phyloP scores from a whole-genome alignment of 768 basidiomycete genomes.

The Cyathus striatus region DNA sequence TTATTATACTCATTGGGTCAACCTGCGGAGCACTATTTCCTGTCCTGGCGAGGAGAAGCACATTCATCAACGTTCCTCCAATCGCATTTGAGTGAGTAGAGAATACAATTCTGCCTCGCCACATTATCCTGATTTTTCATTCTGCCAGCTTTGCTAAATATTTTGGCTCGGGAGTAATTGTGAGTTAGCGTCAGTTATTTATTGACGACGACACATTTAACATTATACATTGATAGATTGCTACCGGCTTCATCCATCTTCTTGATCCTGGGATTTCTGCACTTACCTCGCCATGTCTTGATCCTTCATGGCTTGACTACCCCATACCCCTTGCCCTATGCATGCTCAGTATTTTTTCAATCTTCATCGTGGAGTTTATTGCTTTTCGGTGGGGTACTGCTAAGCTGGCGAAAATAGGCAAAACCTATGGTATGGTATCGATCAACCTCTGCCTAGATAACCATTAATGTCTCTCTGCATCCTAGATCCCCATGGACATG shows the following conservation, averaged over 20 bases:
- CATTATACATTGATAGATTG: constrained; percentile 47
- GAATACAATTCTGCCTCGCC: neutral
- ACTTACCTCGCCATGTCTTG: constrained; percentile 66
- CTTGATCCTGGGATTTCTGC: constrained; percentile 71
- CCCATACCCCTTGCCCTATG: constrained; percentile 86
- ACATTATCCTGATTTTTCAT: neutral
- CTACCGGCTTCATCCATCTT: constrained; percentile 86
- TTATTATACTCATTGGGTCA: constrained; percentile 65
- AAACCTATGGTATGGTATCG: constrained; percentile 48
- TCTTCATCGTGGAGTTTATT: constrained; percentile 81
- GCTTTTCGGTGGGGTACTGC: constrained; percentile 85
- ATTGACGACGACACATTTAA: constrained; percentile 3
- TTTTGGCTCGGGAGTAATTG: constrained; percentile 88
- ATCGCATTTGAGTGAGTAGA: constrained; percentile 61
- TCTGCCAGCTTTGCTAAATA: constrained; percentile 72
- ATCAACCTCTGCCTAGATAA: no score
- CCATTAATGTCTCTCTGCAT: no score
- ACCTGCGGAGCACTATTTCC: constrained; percentile 66
- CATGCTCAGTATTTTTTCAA: constrained; percentile 72
- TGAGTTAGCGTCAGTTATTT: constrained; percentile 40
- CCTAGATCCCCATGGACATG: constrained; percentile 67
- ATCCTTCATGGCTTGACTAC: constrained; percentile 63
- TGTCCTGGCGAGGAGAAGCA: constrained; percentile 49
- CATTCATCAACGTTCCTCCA: constrained; percentile 51
- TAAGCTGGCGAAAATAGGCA: constrained; percentile 61